phyloP scores from a whole-genome alignment of 2,329 filamentous ascomycete species.

The Lasiodiplodia gonubiensis region DNA sequence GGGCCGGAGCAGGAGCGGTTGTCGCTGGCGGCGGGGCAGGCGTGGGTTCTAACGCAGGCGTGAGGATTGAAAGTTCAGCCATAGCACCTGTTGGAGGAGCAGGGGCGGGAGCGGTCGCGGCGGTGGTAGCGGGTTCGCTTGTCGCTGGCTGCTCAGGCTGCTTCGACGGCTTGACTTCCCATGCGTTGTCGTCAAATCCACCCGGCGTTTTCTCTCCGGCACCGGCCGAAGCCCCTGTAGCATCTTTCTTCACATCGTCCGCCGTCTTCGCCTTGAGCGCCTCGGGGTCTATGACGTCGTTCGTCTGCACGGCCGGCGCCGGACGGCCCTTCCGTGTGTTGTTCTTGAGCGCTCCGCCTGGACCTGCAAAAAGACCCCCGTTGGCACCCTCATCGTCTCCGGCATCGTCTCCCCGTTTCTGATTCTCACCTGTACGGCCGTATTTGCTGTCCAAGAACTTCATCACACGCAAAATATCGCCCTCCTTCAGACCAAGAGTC shows the following conservation, averaged over 20 bases:
- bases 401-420: slow-evolving; percentile 61
- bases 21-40: slow-evolving; percentile 49
- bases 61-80: slow-evolving; percentile 69
- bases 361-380: slow-evolving; percentile 86
- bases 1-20: slow-evolving; percentile 44
- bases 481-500: slow-evolving; percentile 90
- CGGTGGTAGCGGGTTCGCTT: slow-evolving; percentile 40
- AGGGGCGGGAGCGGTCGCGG: slow-evolving; percentile 47
- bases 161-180: slow-evolving; percentile 88
- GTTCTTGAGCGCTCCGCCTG: slow-evolving; percentile 87
- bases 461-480: slow-evolving; percentile 95
- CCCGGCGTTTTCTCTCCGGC: slow-evolving; percentile 47
- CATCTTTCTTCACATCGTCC: slow-evolving; percentile 41
- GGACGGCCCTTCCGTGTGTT: slow-evolving; percentile 93
- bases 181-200: slow-evolving; percentile 95
- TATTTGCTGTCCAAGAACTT: slow-evolving; percentile 84
- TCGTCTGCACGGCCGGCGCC: slow-evolving; percentile 82
- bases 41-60: slow-evolving; percentile 56
- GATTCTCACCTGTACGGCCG: slow-evolving; percentile 64
- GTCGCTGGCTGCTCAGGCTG: slow-evolving; percentile 51
- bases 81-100: slow-evolving; percentile 67
- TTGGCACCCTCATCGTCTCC: slow-evolving; percentile 51
- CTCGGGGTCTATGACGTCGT: slow-evolving; percentile 84
- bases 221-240: slow-evolving; percentile 20
- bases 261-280: slow-evolving; percentile 70